phyloP scores from a whole-genome alignment of 2,329 filamentous ascomycete genomes.

The Aspergillus sp. region DNA sequence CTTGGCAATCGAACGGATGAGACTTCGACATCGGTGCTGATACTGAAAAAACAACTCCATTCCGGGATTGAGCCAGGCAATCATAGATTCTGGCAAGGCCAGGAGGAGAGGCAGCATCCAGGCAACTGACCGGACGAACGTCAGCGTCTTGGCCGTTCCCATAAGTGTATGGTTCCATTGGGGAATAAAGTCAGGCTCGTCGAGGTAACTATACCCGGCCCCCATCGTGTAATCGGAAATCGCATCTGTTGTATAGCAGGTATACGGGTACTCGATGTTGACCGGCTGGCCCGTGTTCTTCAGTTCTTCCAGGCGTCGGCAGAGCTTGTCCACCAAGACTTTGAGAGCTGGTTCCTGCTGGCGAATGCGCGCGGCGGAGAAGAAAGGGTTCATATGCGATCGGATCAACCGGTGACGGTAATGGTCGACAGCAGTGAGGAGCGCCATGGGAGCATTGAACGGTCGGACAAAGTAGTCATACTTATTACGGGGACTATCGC shows the following conservation, averaged over 20 bases:
- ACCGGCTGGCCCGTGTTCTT: conserved; percentile 12
- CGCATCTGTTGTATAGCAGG: conserved; percentile 41
- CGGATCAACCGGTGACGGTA: conserved; percentile 26
- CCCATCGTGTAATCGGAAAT: conserved; percentile 41
- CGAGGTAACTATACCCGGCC: conserved; percentile 25
- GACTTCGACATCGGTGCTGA: conserved; percentile 10
- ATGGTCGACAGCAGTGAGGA: conserved; percentile 28
- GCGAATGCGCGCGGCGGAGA: conserved; percentile 25
- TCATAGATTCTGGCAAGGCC: conserved; percentile 12
- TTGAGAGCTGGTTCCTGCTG: conserved; percentile 18
- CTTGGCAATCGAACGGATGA: conserved; percentile 8
- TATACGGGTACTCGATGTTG: conserved; percentile 27
- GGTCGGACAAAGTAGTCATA: conserved; percentile 21
- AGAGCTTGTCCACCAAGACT: conserved; percentile 19
- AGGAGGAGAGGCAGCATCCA: conserved; percentile 17
- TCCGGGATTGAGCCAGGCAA: conserved; percentile 15
- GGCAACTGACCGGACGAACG: conserved; percentile 17
- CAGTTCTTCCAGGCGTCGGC: conserved; percentile 15
- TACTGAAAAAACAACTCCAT: conserved; percentile 16
- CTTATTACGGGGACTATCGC: conserved; percentile 26
- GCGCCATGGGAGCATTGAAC: conserved; percentile 23
- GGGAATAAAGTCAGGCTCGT: conserved; percentile 24
- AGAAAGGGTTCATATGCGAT: conserved; percentile 31
- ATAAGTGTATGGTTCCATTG: conserved; percentile 25
- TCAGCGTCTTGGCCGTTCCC: conserved; percentile 15